Evolutionary conservation across 371 early-diverging fungal species (phyloP), one percentile per base, ranked within the genome.

Genomic region (Chytridiales sp.): DNA sequence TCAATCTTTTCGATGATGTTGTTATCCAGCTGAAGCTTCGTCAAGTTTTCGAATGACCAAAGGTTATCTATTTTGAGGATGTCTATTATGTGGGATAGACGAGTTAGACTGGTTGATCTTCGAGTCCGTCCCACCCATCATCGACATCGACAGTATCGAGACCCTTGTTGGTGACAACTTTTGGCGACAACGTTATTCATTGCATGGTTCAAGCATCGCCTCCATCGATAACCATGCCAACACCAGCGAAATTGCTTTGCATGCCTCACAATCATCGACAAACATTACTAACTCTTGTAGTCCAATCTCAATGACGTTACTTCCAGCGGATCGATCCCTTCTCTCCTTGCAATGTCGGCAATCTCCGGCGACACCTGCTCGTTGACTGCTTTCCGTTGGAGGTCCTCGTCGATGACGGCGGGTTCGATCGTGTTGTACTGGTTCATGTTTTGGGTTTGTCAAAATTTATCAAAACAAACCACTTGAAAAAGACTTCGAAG

Each of bases 1-100:
- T 81, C 81, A 22, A 82, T 81, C 51, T 60, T 59, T 54, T 82
- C 83, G 32, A 82, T 81, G 56, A 82, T 82, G 59, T 82, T 82
- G 68, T 82, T 82, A 66, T 82, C 83, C 26, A 82, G 70, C 60
- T 81, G 83, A 43, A 82, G 70, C 49, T 74, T 79, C 9, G 74
- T 74, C 53, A 82, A 69, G 59, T 76, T 78, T 47, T 68, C 64
- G 39, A 74, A 77, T 24, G 67, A 62, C 80, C 81, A 82, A 22
- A 82, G 61, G 57, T 82, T 81, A 58, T 82, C 80, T 41, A 82
- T 82, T 49, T 77, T 74, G 22, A 82, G 61, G 29, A 82, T 79
- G 60, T 82, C 82, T 80, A 48, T 11, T 1, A 1, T 32, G 13
- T 3, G n/a, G 4, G 31, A 42, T 55, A 26, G 13, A 24, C 19